Conservation (phyloP, 164 flowering plant genomes). For the Akebia trifoliata region DNA sequence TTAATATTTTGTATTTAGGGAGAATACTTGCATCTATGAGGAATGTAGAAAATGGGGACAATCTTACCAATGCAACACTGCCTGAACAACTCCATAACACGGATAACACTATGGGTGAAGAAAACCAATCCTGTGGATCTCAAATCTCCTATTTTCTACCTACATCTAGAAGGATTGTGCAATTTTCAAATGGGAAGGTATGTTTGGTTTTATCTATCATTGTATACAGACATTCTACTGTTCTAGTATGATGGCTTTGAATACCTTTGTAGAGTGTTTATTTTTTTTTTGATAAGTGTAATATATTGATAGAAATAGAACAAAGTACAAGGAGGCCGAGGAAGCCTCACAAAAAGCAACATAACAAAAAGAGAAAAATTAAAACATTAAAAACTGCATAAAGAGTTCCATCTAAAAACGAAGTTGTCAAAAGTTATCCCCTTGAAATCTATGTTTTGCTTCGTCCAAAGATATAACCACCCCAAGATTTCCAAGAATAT, state of each 20-base stretch:
- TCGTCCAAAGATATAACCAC: no score
- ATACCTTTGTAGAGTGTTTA: no score
- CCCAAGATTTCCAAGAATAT: no score
- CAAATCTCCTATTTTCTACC: conserved; percentile 68
- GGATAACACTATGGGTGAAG: conserved; percentile 11
- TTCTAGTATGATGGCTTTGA: background rate
- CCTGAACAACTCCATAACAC: conserved; percentile 19
- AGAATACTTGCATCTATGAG: conserved; percentile 59
- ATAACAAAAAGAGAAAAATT: no score
- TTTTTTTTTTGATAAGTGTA: background rate
- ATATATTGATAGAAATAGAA: no score
- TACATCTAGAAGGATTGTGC: conserved; percentile 77
- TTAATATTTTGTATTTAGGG: conserved; percentile 35
- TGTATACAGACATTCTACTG: background rate
- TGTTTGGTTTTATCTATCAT: background rate
- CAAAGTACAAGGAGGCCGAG: no score
- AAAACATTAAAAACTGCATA: no score
- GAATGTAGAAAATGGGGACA: conserved; percentile 28
- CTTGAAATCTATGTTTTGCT: no score
- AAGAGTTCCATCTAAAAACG: no score
- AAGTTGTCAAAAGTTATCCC: no score
- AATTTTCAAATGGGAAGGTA: conserved; percentile 87
- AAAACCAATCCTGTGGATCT: conserved; percentile 22
- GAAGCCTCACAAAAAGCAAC: no score
- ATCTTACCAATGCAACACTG: conserved; percentile 15